Base-by-base conservation (phyloP, 169 alveolate genomes). In the Cryptosporidium viatorum region DNA sequence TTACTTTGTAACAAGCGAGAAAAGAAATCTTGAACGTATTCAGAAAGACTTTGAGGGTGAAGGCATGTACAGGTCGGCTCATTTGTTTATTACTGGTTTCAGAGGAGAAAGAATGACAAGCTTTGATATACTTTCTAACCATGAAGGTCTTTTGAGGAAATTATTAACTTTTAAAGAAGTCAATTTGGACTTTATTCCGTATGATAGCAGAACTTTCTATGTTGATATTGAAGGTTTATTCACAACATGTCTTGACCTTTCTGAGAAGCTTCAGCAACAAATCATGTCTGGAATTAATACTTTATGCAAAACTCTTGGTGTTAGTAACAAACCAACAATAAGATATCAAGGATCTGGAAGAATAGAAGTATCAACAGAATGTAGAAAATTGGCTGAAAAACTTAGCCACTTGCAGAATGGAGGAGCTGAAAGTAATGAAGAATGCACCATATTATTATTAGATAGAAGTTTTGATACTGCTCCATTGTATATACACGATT, bases 401-500 rank as follows among this genome's bases (percentile, higher is more conserved):
- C 55, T 80, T 2, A 37, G 31, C 62, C 14, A 39, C 39, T 70
- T 70, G 43, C 65, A 45, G 43, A 70, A 29, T 80, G 75, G 70
- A 14, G 69, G 85, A 14, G 55, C 55, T 48, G 70, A 73, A n/a
- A 26, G 52, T 12, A 73, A 37, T 48, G 62, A 70, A 14, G 94
- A 91, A 26, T 91, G 85, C 41, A 39, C 85, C 14, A 37, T 94
- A 37, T 45, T 94, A 35, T 59, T 94, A 37, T 84, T 94, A 23
- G 96, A 94, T 58, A 75, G 97, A 71, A 93, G 95, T 6, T 71
- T 92, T 18, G 97, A 94, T 52, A 75, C 92, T 23, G 86, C 91
- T 39, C 94, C 96, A 26, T 43, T 94, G 51, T 92, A 92, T 74
- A 89, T 93, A n/a, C 97, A 94, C 70, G 97, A 94, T 41, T 94